Evolutionary conservation across 1,139 yeast species (phyloP).

Genomic region (Arxiozyma telluris): DNA sequence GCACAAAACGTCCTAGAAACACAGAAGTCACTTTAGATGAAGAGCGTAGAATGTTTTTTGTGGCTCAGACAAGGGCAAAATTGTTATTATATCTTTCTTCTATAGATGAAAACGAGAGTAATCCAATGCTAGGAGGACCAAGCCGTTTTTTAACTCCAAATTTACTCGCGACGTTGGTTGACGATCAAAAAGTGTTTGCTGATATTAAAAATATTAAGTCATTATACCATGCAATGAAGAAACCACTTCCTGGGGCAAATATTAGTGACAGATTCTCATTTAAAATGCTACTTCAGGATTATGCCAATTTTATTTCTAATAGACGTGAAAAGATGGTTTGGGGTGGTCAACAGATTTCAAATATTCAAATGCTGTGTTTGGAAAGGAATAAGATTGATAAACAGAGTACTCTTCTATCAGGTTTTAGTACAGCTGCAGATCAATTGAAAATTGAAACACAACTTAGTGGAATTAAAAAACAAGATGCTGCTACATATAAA

Average conservation of each 20-base stretch:
- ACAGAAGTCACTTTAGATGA: conserved; percentile 41
- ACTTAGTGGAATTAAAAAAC: background rate
- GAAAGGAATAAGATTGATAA: conserved; percentile 1
- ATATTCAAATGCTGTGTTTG: conserved; percentile 15
- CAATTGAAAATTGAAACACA: conserved; percentile 10
- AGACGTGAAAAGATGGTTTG: conserved; percentile 26
- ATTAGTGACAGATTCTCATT: conserved; percentile 16
- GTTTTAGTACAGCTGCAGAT: conserved; percentile 25
- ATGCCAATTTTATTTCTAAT: conserved; percentile 21
- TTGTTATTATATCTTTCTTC: conserved; percentile 34
- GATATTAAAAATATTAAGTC: conserved; percentile 14
- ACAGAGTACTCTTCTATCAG: background rate
- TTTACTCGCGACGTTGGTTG: conserved; percentile 22
- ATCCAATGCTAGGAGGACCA: conserved; percentile 16
- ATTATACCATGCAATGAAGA: conserved; percentile 18
- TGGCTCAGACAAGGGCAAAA: conserved; percentile 81
- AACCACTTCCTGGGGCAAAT: conserved; percentile 8
- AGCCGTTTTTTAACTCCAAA: conserved; percentile 28
- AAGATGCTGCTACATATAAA: conserved; percentile 8
- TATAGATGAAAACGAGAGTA: conserved; percentile 19
- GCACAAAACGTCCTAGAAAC: conserved; percentile 12
- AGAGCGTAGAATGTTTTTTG: conserved; percentile 78
- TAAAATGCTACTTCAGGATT: conserved; percentile 23
- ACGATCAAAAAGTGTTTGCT: conserved; percentile 23
- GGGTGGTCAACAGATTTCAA: conserved; percentile 21